These are phyloP conservation scores for Fusarium scirpi DNA, from an alignment of 2,329 filamentous ascomycete species.

Conservation along the genomic window DNA sequence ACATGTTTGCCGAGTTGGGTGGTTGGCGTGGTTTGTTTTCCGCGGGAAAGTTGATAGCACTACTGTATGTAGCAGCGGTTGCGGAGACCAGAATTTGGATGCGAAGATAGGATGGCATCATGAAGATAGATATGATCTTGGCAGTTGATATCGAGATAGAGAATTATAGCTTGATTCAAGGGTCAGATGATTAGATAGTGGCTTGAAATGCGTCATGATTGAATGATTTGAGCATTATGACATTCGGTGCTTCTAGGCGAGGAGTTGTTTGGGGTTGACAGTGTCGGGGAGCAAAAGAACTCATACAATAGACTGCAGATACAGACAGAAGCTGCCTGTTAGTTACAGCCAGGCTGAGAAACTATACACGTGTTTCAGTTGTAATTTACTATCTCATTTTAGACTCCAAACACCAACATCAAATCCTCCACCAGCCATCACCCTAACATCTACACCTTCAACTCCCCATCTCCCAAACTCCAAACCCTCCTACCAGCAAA, in stretches of 20 bases:
- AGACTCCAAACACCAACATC: conserved; percentile 21
- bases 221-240: neutral
- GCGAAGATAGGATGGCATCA: conserved; percentile 37
- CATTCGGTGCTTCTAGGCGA: neutral
- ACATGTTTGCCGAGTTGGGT: conserved; percentile 6
- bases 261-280: neutral
- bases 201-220: conserved; percentile 8
- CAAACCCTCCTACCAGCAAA: conserved; percentile 60
- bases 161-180: neutral
- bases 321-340: neutral
- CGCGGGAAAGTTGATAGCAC: conserved; percentile 27
- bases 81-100: conserved; percentile 28
- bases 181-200: conserved; percentile 2
- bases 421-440: neutral
- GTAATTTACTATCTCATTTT: conserved; percentile 6
- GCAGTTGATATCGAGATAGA: conserved; percentile 12
- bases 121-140: conserved; percentile 24
- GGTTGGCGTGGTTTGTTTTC: conserved; percentile 14
- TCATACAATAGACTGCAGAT: neutral
- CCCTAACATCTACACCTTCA: neutral
- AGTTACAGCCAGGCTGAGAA: neutral
- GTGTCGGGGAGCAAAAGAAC: too few relatives aligned
- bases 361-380: neutral
- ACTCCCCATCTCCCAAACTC: conserved; percentile 13
- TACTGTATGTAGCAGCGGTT: neutral